Evolutionary conservation across 345 rosid genomes (phyloP), one percentile per base, ranked within the genome.

Genomic region (Toxicodendron radicans): DNA sequence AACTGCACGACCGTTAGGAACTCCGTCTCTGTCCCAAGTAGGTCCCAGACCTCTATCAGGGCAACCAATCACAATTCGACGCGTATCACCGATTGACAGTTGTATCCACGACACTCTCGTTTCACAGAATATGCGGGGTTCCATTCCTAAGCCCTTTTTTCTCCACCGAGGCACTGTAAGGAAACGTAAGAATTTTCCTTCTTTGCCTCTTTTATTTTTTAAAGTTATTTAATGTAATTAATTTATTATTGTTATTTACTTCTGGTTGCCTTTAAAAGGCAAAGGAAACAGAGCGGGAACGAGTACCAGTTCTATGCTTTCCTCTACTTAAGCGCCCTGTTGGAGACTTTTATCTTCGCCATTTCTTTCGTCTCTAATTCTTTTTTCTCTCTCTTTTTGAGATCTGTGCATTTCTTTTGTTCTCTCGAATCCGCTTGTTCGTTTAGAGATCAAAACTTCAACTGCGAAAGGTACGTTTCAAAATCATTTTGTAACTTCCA

Each of bases 231-330:
- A n/a, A n/a, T n/a, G n/a, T 38, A 7, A 14, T 69, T 23, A 52
- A 16, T 49, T 6, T 38, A 16, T 59, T 58, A 23, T 30, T 30
- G 10, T 0, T 43, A 45, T 20, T 64, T 52, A 1, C 35, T 11
- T 38, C 35, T 56, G 23, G 2, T 41, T 8, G 58, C 73, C 82
- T 78, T 59, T 74, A 76, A 80, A 82, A 70, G 71, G 82, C 64
- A 72, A 81, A 58, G 21, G 68, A 60, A 69, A 65, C 75, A 70
- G 78, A 84, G 88, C 86, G 86, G 89, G 87, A 86, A 81, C 81
- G 27, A 75, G 69, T 72, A 65, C 17, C 76, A 62, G 68, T 75
- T 72, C 71, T 69, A 67, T 68, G 71, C 76, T 69, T 66, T 63
- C 68, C 77, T 81, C 76, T 76, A 73, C 83, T 49, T 64, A 49